These are phyloP conservation scores for Neonothopanus nambi DNA, from an alignment of 1,284 basidiomycete genomes.

Conservation along the genomic window DNA sequence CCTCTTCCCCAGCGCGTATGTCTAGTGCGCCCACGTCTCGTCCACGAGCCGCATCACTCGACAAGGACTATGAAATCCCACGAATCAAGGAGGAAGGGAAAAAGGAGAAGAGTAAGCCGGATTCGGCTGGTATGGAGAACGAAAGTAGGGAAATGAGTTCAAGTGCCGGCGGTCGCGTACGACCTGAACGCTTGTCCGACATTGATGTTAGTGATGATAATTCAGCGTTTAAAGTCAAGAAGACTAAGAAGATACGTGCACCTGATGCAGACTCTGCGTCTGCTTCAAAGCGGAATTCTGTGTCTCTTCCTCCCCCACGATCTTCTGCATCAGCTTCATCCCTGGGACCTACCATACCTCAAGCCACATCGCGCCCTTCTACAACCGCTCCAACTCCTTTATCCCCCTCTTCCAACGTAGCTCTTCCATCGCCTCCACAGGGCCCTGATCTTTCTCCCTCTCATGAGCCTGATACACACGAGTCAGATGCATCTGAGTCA, in stretches of 20 bases:
- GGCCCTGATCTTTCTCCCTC: too few relatives aligned
- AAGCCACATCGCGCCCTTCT: background rate
- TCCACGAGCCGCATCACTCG: background rate
- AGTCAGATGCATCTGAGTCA: background rate
- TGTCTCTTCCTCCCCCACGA: background rate
- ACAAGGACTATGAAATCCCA: background rate
- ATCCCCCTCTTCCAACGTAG: background rate
- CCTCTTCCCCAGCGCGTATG: background rate
- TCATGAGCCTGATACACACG: background rate
- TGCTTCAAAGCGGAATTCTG: background rate
- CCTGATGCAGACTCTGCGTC: background rate
- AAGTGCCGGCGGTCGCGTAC: background rate
- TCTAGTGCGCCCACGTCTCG: background rate
- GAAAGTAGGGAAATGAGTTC: background rate
- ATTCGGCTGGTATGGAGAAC: background rate
- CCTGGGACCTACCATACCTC: background rate
- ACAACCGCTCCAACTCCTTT: background rate
- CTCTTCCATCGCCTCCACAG: background rate
- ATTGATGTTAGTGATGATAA: background rate
- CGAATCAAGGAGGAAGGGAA: background rate
- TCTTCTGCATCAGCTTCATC: background rate
- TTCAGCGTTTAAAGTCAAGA: background rate
- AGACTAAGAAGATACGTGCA: background rate
- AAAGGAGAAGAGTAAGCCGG: background rate
- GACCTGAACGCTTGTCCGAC: background rate